Percentiles rank a stretch among this genome's conserved stretches.
Conservation (phyloP, 108 stramenopile species). For the Seminavis robusta region DNA sequence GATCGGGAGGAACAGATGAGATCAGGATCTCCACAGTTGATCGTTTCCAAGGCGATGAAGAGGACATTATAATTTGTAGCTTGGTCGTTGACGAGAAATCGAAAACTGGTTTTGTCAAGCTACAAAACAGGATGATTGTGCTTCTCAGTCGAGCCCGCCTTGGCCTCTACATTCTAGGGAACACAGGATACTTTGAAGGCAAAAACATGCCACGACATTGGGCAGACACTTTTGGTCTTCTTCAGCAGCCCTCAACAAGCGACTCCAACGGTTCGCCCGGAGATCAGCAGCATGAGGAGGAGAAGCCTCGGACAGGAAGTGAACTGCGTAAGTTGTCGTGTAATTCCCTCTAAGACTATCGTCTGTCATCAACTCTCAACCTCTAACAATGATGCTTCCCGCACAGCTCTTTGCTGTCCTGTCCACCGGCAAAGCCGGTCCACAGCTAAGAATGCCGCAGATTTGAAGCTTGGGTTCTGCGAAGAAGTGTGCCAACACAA, state of each 20-base stretch:
- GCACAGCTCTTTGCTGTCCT: conserved; percentile 32
- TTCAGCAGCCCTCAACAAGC: conserved; percentile 9
- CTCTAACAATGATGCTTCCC: background rate
- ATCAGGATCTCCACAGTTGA: conserved; percentile 37
- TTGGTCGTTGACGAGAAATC: conserved; percentile 41
- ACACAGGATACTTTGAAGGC: conserved; percentile 27
- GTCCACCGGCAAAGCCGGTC: conserved; percentile 15
- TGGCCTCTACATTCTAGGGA: conserved; percentile 33
- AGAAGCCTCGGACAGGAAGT: too few relatives aligned
- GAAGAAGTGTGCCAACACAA: too few relatives aligned
- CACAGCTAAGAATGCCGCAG: conserved; percentile 8
- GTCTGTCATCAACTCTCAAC: conserved; percentile 9
- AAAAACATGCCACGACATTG: conserved; percentile 19
- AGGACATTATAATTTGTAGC: conserved; percentile 35
- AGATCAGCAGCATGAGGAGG: too few relatives aligned
- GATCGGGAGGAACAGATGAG: conserved; percentile 4
- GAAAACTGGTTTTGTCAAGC: conserved; percentile 30
- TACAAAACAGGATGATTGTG: conserved; percentile 35
- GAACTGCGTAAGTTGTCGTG: too few relatives aligned
- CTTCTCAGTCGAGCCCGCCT: conserved; percentile 36
- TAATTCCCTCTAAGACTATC: too few relatives aligned
- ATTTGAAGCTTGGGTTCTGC: conserved; percentile 27
- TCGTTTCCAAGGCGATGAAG: conserved; percentile 46
- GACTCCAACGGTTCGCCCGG: conserved; percentile 6
- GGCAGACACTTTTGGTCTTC: conserved; percentile 22